Percentiles rank a stretch among this genome's conserved stretches.
phyloP scores from a whole-genome alignment of 2,329 filamentous ascomycete genomes.

The Penicillium sp. region DNA sequence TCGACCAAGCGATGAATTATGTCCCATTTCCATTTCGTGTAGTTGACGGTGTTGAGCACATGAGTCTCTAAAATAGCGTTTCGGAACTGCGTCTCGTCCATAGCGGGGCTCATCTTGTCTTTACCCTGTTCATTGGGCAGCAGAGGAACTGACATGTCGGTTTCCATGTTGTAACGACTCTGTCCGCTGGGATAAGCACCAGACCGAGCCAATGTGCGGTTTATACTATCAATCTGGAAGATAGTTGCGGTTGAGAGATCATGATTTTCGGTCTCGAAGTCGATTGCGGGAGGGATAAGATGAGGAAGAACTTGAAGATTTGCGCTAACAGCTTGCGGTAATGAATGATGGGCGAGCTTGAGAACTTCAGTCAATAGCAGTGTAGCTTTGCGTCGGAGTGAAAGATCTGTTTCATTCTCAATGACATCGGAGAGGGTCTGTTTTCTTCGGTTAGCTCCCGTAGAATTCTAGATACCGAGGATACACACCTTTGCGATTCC shows the following conservation, averaged over 20 bases:
- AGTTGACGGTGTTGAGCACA: constrained; percentile 86
- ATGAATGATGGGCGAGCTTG: constrained; percentile 80
- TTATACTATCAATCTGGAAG: constrained; percentile 98
- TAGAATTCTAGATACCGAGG: background rate
- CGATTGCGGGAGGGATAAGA: constrained; percentile 74
- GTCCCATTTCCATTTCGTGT: constrained; percentile 97
- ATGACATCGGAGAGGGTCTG: constrained; percentile 52
- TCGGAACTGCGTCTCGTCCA: constrained; percentile 66
- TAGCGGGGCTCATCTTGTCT: constrained; percentile 61
- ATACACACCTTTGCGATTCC: constrained; percentile 62
- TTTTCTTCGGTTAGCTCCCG: constrained; percentile 18
- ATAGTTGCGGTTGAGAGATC: constrained; percentile 86
- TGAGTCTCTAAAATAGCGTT: constrained; percentile 69
- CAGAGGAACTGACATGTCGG: constrained; percentile 47
- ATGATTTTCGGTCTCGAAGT: constrained; percentile 69
- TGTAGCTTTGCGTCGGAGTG: constrained; percentile 82
- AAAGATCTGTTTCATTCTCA: constrained; percentile 50
- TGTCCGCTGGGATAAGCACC: constrained; percentile 48
- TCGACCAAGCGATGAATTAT: constrained; percentile 88
- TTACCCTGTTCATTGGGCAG: constrained; percentile 43
- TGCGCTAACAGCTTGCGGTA: constrained; percentile 80
- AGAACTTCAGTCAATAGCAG: constrained; percentile 87
- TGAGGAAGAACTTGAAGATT: constrained; percentile 86
- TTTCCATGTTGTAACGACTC: constrained; percentile 45
- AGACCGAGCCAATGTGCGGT: constrained; percentile 84